Evolutionary conservation across 2,329 filamentous ascomycete species (phyloP), one percentile per base, ranked within the genome.

Genomic region (Cladophialophora exuberans): DNA sequence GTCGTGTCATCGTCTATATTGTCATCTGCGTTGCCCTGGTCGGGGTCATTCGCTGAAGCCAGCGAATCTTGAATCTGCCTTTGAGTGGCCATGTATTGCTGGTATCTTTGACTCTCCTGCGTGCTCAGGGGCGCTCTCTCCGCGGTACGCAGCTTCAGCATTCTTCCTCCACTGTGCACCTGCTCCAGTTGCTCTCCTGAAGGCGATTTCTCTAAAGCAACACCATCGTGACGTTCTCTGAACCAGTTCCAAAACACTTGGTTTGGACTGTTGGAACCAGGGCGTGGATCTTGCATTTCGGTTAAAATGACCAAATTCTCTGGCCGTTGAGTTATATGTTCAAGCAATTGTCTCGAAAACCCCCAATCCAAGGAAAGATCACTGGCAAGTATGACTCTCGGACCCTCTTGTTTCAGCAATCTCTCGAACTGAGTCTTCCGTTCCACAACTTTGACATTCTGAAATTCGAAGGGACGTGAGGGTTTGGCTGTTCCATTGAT

Each of bases 351-450:
- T 65, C 88, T 90, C 0, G 94, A 95, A 67, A 96, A 96, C 0
- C 94, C 94, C 94, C 94, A 99, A 65, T 96, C 90, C 17, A 97
- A 75, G 25, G 89, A 95, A 3, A 85, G 83, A 69, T 97, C 93
- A 64, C 90, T 97, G 2, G 94, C 92, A 53, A 99, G 78, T 47
- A 99, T 94, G 13, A 99, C 91, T 72, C 79, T 65, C 67, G 85
- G 80, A 18, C 75, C 76, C 41, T 72, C 69, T 17, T 77, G 63
- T 79, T 75, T 54, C 7, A 87, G 69, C 52, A 94, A 79, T 64
- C 85, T 87, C 50, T 90, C 84, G 9, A 97, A 81, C 69, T 93
- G 90, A 5, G 86, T 85, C 69, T 84, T 89, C 46, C 88, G 84
- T 68, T 97, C 93, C 2, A 99, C 76, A 5, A 96, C 76, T 56